Conservation (phyloP, 129 eudicot genomes). For the Ambrosia trifida region DNA sequence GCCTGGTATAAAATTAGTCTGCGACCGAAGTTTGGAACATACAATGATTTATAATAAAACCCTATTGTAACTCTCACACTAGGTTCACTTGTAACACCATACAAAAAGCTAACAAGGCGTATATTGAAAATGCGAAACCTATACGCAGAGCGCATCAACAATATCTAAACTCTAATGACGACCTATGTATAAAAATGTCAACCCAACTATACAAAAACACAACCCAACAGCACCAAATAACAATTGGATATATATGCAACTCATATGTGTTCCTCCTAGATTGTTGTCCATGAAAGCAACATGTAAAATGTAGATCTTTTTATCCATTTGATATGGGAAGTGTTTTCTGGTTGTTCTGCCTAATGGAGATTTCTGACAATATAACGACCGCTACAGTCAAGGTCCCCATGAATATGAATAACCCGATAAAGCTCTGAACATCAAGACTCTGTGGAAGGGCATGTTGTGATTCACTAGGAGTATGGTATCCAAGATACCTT, state of each 20-base stretch:
- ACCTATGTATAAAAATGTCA: too few species aligned
- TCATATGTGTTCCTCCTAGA: not conserved
- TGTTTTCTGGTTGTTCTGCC: not conserved
- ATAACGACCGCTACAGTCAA: slow-evolving; percentile 1
- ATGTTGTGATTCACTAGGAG: not conserved
- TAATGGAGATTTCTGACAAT: not conserved
- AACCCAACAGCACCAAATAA: not conserved
- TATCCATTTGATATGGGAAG: not conserved
- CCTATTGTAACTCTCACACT: too few species aligned
- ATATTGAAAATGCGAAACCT: too few species aligned
- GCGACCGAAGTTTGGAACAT: too few species aligned
- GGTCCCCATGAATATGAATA: slow-evolving; percentile 11
- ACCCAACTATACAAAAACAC: not conserved
- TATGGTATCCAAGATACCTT: slow-evolving; percentile 7
- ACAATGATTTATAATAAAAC: too few species aligned
- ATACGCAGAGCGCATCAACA: too few species aligned
- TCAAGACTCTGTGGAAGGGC: slow-evolving; percentile 25
- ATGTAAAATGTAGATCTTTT: not conserved
- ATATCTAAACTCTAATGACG: too few species aligned
- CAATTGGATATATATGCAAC: not conserved
- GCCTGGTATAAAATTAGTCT: too few species aligned
- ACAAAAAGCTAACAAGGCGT: too few species aligned
- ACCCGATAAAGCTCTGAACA: slow-evolving; percentile 23
- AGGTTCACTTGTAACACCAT: too few species aligned
- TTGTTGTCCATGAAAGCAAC: not conserved